These are phyloP conservation scores for Apiospora kogelbergensis DNA, from an alignment of 2,329 filamentous ascomycete species.

Conservation along the genomic window DNA sequence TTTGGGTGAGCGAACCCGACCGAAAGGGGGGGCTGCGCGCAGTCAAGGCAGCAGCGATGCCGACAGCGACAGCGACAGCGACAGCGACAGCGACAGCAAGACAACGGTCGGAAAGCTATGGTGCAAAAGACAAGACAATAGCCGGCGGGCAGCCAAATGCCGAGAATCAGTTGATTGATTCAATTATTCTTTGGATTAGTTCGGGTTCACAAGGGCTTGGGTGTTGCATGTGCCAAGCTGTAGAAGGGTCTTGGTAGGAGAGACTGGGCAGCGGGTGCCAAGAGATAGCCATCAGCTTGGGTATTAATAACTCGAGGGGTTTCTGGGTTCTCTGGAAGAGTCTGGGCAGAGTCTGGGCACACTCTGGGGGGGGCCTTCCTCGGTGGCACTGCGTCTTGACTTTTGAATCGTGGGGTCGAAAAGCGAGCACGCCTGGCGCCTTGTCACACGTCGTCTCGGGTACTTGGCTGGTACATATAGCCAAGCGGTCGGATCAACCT, in stretches of 20 bases:
- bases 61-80: constrained; percentile 2
- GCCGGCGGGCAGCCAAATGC: not conserved
- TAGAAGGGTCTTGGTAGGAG: constrained; percentile 8
- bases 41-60: not conserved
- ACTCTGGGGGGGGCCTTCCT: not conserved
- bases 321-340: not conserved
- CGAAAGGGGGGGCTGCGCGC: constrained; percentile 1
- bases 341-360: no score
- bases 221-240: constrained; percentile 10
- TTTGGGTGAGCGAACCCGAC: not conserved
- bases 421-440: not conserved
- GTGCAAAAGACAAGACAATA: not conserved
- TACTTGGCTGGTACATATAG: constrained; percentile 3
- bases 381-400: not conserved
- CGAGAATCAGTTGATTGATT: constrained; percentile 8
- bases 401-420: not conserved
- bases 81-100: constrained; percentile 3
- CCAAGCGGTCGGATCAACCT: not conserved
- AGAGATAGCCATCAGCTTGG: constrained; percentile 10
- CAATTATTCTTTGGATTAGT: not conserved
- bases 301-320: constrained; percentile 8
- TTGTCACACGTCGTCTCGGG: not conserved
- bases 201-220: constrained; percentile 10
- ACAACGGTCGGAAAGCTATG: not conserved
- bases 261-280: constrained; percentile 11